Conservation (phyloP, 768 basidiomycete species). For the Panus rudis region DNA sequence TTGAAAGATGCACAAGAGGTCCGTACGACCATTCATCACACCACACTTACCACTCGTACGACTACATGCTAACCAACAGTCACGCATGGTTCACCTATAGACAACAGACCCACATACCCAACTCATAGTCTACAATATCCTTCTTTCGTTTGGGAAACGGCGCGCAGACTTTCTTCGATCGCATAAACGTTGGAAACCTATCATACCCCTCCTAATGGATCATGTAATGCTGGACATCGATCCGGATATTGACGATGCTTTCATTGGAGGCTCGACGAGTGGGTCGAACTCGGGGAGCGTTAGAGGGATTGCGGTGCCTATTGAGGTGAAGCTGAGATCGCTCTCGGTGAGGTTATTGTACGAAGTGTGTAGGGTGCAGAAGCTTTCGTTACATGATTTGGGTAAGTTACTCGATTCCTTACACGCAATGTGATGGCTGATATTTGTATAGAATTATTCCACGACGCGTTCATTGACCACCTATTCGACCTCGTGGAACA, state of each 20-base stretch:
- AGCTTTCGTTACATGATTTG: conserved; percentile 70
- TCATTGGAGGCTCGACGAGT: conserved; percentile 36
- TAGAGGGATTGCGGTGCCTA: conserved; percentile 45
- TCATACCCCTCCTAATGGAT: conserved; percentile 81
- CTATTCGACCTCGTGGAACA: conserved; percentile 92
- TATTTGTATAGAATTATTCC: conserved; percentile 56
- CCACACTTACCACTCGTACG: neutral
- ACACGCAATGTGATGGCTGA: neutral
- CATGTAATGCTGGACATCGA: conserved; percentile 79
- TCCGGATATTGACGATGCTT: conserved; percentile 58
- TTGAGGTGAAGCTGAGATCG: conserved; percentile 75
- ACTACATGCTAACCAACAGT: neutral
- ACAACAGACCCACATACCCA: conserved; percentile 82
- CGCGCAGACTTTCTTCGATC: conserved; percentile 67
- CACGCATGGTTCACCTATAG: conserved; percentile 28
- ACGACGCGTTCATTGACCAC: conserved; percentile 78
- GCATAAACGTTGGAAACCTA: conserved; percentile 75
- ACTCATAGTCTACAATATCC: conserved; percentile 69
- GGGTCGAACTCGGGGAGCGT: conserved; percentile 32
- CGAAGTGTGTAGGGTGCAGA: conserved; percentile 90
- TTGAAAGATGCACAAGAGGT: conserved; percentile 64
- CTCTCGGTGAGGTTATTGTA: conserved; percentile 75
- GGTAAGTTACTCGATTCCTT: conserved; percentile 36
- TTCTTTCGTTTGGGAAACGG: conserved; percentile 70
- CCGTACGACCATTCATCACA: conserved; percentile 18